phyloP scores from a whole-genome alignment of 148 eudicot species.

The Rhododendron molle region DNA sequence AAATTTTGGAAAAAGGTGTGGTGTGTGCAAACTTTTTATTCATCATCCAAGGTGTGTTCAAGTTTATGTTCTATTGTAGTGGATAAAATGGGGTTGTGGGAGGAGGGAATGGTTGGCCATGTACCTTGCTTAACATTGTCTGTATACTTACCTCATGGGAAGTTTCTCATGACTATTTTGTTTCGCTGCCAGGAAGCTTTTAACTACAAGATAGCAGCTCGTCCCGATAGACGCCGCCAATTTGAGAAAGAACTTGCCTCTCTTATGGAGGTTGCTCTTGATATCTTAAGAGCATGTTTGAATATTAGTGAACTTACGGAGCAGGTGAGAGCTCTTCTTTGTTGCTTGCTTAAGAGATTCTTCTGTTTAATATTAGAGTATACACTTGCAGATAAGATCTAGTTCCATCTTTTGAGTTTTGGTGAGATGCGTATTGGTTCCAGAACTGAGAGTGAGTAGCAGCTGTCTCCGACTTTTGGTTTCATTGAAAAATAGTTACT shows the following conservation, averaged over 20 bases:
- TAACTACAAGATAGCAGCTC: slow-evolving; percentile 91
- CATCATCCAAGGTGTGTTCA: not conserved
- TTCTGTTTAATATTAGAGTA: not conserved
- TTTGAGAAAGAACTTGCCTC: slow-evolving; percentile 88
- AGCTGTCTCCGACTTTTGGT: not conserved
- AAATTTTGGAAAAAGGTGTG: not conserved
- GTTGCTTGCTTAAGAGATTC: not conserved
- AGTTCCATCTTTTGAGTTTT: not conserved
- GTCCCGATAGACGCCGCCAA: slow-evolving; percentile 92
- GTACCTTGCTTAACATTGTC: not conserved
- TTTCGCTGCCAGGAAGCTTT: slow-evolving; percentile 61
- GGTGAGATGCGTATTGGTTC: not conserved
- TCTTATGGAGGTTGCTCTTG: slow-evolving; percentile 69
- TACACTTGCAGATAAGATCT: not conserved
- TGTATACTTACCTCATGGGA: not conserved
- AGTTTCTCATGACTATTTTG: slow-evolving; percentile 3
- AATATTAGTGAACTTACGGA: slow-evolving; percentile 75
- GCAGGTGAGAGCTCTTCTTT: slow-evolving; percentile 53
- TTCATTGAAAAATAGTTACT: not conserved
- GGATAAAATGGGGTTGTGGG: not conserved
- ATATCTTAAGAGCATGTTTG: slow-evolving; percentile 79
- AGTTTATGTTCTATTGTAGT: not conserved
- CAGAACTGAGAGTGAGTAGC: not conserved
- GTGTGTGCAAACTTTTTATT: not conserved
- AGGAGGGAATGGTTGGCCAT: not conserved